Evolutionary conservation across 306 rosid genomes (phyloP).

Genomic region (Gleditsia sinensis): DNA sequence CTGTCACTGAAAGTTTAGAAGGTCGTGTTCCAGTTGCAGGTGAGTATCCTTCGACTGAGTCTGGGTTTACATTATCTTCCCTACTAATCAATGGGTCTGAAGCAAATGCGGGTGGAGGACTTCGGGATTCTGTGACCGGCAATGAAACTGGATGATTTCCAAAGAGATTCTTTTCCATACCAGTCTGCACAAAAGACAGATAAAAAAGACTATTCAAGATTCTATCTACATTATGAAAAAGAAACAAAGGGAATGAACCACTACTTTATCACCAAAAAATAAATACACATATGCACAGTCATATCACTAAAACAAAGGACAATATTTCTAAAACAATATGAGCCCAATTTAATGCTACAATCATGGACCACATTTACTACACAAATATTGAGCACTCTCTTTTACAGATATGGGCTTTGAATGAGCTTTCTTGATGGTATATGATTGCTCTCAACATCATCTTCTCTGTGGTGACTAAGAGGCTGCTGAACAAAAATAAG

Average conservation of each 20-base stretch:
- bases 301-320: neutral
- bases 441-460: constrained; percentile 22
- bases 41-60: constrained; percentile 45
- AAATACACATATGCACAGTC: neutral
- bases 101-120: constrained; percentile 94
- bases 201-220: constrained; percentile 21
- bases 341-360: constrained; percentile 17
- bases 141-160: constrained; percentile 89
- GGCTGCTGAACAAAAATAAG: constrained; percentile 18
- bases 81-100: constrained; percentile 73
- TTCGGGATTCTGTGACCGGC: constrained; percentile 60
- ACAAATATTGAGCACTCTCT: constrained; percentile 26
- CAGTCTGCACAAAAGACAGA: constrained; percentile 69
- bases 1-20: constrained; percentile 56
- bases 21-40: constrained; percentile 59
- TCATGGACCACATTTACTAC: constrained; percentile 17
- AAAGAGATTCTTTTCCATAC: constrained; percentile 89
- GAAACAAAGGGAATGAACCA: neutral
- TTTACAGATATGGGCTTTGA: neutral
- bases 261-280: neutral
- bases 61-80: constrained; percentile 55
- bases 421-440: constrained; percentile 18
- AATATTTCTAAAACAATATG: neutral
- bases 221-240: constrained; percentile 7
- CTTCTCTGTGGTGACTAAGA: neutral